Percentiles rank a stretch among this genome's conserved stretches.
Evolutionary conservation across 805 yeast species (phyloP).

Genomic region (Candida andamanensis): DNA sequence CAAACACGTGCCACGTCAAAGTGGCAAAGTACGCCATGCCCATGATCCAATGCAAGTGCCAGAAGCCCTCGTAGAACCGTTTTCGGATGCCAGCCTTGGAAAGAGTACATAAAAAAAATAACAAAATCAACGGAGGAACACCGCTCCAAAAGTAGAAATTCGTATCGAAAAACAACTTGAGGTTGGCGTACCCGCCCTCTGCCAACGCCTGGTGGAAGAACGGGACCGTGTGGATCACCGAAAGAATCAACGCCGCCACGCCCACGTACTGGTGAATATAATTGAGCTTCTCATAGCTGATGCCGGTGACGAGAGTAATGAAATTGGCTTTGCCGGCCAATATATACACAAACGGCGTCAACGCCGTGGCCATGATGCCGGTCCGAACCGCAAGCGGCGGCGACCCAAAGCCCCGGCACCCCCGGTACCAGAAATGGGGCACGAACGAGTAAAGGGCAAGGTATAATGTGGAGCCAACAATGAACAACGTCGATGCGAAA

Average conservation of each 20-base stretch:
- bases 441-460: slow-evolving; percentile 33
- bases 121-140: slow-evolving; percentile 42
- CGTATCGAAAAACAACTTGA: slow-evolving; percentile 13
- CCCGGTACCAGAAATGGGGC: slow-evolving; percentile 49
- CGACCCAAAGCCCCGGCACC: slow-evolving; percentile 50
- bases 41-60: slow-evolving; percentile 49
- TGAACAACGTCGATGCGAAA: slow-evolving; percentile 35
- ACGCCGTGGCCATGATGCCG: slow-evolving; percentile 46
- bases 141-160: slow-evolving; percentile 33
- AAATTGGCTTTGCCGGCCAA: slow-evolving; percentile 51
- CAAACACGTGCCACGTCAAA: slow-evolving; percentile 41
- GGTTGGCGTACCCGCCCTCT: slow-evolving; percentile 44
- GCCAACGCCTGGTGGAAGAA: slow-evolving; percentile 38
- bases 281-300: slow-evolving; percentile 52
- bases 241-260: slow-evolving; percentile 36
- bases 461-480: slow-evolving; percentile 29
- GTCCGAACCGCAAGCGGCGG: slow-evolving; percentile 55
- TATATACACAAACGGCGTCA: slow-evolving; percentile 46
- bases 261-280: slow-evolving; percentile 47
- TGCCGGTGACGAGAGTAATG: slow-evolving; percentile 45
- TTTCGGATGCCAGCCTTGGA: slow-evolving; percentile 39
- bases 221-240: slow-evolving; percentile 48
- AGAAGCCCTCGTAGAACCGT: slow-evolving; percentile 42
- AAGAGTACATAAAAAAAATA: slow-evolving; percentile 39
- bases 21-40: slow-evolving; percentile 46